Base-by-base conservation (phyloP, 83 land plant genomes). In the Thuja plicata region DNA sequence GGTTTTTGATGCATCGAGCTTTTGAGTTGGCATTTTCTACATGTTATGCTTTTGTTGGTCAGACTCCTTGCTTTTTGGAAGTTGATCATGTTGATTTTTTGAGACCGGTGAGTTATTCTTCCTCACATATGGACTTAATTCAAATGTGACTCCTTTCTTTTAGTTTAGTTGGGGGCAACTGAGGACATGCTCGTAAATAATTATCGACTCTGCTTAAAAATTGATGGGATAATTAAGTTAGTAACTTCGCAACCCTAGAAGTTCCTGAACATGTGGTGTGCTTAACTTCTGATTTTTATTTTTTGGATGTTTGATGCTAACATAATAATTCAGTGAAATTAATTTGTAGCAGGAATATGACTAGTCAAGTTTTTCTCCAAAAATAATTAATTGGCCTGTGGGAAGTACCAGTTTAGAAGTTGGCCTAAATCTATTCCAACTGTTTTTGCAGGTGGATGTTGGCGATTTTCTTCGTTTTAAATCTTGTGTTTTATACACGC, bases 31-130 rank as follows among this genome's bases (percentile, higher is more conserved):
- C 99, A 15, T 98, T 96, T 88, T 94, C 99, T 48, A 98, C 99
- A 16, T 98, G 99, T 87, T 98, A 98, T 93, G 96, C 93, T 17
- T 98, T 98, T 91, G 96, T 95, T 82, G 99, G 99, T 40, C 88
- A 87, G 13, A 89, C 88, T 78, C 99, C 99, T 80, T 89, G 91
- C 84, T 98, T 98, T 91, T 90, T 98, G 13, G 99, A 98, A 92
- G 99, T 98, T 81, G 99, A 98, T 89, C 99, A 95, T 90, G 96
- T 98, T 55, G 97, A 97, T 89, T 98, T 98, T 89, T 89, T 96
- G 52, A 91, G 91, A 83, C 99, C 99, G 73, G 99, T 98, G 60
- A 91, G 97, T 91, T 46, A 57, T 43, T 84, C 5, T 32, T 34
- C 92, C 37, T 40, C 2, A 37, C 77, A 7, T n/a, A 80, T 66